phyloP scores from a whole-genome alignment of 371 early-diverging fungal genomes.

The Mortierella sp. region DNA sequence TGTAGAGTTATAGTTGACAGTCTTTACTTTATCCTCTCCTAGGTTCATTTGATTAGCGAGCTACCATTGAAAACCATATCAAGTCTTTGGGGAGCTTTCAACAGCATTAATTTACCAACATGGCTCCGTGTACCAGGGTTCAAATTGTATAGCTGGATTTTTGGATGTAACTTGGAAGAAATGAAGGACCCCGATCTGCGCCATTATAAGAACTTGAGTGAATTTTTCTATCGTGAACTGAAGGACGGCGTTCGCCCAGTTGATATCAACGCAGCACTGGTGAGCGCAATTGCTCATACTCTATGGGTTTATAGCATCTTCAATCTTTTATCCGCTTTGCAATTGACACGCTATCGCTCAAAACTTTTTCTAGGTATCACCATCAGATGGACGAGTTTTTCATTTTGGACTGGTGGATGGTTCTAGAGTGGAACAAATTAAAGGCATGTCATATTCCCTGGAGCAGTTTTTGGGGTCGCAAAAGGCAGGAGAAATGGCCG shows the following conservation, averaged over 20 bases:
- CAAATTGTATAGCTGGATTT: slow-evolving; percentile 83
- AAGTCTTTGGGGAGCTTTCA: slow-evolving; percentile 91
- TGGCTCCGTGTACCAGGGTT: slow-evolving; percentile 83
- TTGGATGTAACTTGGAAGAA: slow-evolving; percentile 94
- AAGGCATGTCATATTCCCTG: slow-evolving; percentile 91
- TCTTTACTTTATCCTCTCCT: background rate
- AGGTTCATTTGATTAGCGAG: slow-evolving; percentile 88
- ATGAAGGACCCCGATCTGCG: slow-evolving; percentile 87
- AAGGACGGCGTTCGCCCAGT: slow-evolving; percentile 83
- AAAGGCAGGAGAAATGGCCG: slow-evolving; percentile 52
- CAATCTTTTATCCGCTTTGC: background rate
- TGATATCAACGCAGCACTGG: slow-evolving; percentile 71
- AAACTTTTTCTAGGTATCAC: slow-evolving; percentile 69
- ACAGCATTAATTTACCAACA: slow-evolving; percentile 85
- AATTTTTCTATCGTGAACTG: slow-evolving; percentile 93
- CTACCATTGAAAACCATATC: slow-evolving; percentile 92
- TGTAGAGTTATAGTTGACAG: too few relatives aligned
- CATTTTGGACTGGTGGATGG: slow-evolving; percentile 88
- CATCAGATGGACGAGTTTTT: slow-evolving; percentile 92
- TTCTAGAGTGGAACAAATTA: slow-evolving; percentile 90
- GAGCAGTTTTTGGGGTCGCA: slow-evolving; percentile 88
- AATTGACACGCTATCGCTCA: background rate
- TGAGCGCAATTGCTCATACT: slow-evolving; percentile 49
- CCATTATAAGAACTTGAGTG: slow-evolving; percentile 85
- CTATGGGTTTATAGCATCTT: background rate